Conservation (phyloP, 225 moss, liverwort and hornwort species). For the Sphagnum tenellum region DNA sequence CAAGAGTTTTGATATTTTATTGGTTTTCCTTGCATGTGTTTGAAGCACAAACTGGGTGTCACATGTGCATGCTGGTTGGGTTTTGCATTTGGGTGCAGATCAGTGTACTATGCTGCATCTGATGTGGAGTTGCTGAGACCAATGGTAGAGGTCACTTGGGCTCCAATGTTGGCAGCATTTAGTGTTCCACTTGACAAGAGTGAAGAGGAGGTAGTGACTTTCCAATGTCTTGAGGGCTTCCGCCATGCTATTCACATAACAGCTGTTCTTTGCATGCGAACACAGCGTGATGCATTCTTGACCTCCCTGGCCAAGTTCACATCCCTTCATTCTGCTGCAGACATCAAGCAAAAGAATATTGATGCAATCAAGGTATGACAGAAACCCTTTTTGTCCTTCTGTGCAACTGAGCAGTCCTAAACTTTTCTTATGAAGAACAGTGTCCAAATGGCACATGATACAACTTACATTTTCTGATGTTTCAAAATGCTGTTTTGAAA, state of each 20-base stretch:
- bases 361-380: conserved; percentile 92
- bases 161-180: conserved; percentile 99
- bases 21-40: neutral
- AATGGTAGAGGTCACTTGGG: conserved; percentile 99
- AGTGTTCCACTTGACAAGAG: conserved; percentile 99
- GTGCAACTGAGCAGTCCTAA: no score
- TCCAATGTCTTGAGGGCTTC: conserved; percentile 99
- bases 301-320: conserved; percentile 98
- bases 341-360: conserved; percentile 99
- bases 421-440: no score
- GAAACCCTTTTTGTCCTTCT: no score
- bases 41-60: conserved; percentile 1
- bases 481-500: no score
- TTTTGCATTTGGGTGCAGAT: conserved; percentile 29
- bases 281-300: conserved; percentile 98
- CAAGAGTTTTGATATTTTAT: neutral
- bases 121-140: conserved; percentile 97
- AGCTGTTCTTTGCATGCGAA: conserved; percentile 89
- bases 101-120: conserved; percentile 94
- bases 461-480: no score
- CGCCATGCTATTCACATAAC: conserved; percentile 98
- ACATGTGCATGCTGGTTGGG: no score
- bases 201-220: conserved; percentile 96
- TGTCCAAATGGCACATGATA: no score
- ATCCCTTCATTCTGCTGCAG: conserved; percentile 97